phyloP scores from a whole-genome alignment of 2,329 filamentous ascomycete genomes.

The Pseudofabraea citricarpa region DNA sequence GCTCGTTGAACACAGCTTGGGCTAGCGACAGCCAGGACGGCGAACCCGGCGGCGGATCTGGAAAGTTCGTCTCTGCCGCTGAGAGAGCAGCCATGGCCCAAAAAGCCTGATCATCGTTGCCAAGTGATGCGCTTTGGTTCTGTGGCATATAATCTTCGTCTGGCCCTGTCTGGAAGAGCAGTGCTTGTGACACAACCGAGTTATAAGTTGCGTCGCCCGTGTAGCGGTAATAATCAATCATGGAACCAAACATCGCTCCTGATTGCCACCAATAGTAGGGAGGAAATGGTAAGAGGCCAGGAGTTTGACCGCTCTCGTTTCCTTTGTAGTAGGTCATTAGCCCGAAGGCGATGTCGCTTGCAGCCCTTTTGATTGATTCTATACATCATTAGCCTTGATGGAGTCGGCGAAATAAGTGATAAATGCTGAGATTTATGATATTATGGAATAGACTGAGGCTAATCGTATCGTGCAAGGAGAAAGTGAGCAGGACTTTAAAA shows the following conservation, averaged over 20 bases:
- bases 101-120: constrained; percentile 72
- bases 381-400: no score
- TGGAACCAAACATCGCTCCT: constrained; percentile 63
- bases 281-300: constrained; percentile 40
- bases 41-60: constrained; percentile 44
- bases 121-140: constrained; percentile 61
- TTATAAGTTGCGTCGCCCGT: constrained; percentile 71
- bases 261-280: constrained; percentile 56
- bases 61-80: constrained; percentile 63
- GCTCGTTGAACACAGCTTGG: constrained; percentile 76
- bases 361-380: constrained; percentile 6
- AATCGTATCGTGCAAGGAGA: no score
- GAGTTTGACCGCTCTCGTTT: constrained; percentile 40
- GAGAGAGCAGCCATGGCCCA: constrained; percentile 67
- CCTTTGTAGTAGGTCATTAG: constrained; percentile 27
- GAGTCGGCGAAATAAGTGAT: no score
- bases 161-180: constrained; percentile 69
- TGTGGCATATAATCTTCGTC: constrained; percentile 72
- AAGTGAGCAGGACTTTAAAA: no score
- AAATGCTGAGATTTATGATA: no score
- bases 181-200: constrained; percentile 56
- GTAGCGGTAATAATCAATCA: constrained; percentile 81
- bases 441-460: no score
- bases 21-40: constrained; percentile 67
- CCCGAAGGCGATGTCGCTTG: constrained; percentile 4